phyloP scores from a whole-genome alignment of 768 basidiomycete genomes.

The Serendipita vermifera region DNA sequence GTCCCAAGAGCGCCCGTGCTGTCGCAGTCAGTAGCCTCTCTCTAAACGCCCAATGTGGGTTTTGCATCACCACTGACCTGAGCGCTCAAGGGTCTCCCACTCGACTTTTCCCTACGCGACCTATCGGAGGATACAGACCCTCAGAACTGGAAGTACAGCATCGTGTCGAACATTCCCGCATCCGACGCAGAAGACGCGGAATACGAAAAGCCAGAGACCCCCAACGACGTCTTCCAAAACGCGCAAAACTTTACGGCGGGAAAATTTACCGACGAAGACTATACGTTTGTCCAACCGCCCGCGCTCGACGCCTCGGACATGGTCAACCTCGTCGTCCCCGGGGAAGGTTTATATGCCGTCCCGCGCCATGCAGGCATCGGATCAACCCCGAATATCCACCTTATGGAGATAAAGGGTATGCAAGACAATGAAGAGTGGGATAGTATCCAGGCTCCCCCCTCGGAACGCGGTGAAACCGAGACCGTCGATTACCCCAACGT shows the following conservation, averaged over 20 bases:
- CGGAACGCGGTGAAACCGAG: neutral
- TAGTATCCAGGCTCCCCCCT: neutral
- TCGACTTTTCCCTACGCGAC: neutral
- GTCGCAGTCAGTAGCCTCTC: neutral
- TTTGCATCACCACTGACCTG: neutral
- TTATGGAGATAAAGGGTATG: neutral
- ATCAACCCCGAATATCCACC: neutral
- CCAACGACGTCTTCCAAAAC: neutral
- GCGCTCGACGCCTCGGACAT: neutral
- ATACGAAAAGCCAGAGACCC: neutral
- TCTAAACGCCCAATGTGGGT: neutral
- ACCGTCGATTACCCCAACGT: slow-evolving; percentile 2
- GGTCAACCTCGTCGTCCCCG: neutral
- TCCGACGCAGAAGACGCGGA: neutral
- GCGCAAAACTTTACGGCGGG: neutral
- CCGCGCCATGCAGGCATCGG: neutral
- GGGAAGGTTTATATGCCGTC: neutral
- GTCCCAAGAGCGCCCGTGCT: slow-evolving; percentile 4
- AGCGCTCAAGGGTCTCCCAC: neutral
- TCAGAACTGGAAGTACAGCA: slow-evolving; percentile 8
- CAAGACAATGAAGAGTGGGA: neutral
- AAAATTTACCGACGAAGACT: slow-evolving; percentile 5
- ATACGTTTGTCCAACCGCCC: neutral
- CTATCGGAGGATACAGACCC: slow-evolving; percentile 1
- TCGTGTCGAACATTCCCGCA: neutral